phyloP scores from a whole-genome alignment of 2,329 filamentous ascomycete species.

The Byssothecium circinans region DNA sequence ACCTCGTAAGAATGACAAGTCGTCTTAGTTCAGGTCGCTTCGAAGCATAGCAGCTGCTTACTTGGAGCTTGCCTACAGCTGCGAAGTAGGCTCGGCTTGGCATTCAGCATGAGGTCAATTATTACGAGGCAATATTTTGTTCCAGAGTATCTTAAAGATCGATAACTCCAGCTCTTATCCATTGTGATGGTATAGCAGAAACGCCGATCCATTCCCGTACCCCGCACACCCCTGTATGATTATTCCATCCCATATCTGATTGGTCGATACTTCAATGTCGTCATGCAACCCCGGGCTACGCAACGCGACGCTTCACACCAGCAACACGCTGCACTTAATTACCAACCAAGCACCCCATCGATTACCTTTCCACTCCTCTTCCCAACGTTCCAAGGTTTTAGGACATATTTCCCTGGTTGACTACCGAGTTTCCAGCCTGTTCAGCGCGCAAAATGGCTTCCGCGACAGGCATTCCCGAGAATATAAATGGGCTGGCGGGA shows the following conservation, averaged over 20 bases:
- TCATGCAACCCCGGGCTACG: slow-evolving; percentile 1
- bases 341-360: background rate
- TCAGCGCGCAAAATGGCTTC: slow-evolving; percentile 60
- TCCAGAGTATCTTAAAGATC: too few species aligned
- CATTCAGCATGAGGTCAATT: too few species aligned
- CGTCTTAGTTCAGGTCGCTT: too few species aligned
- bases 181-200: too few species aligned
- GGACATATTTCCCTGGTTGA: too few species aligned
- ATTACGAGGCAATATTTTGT: too few species aligned
- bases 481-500: slow-evolving; percentile 38
- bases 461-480: slow-evolving; percentile 66
- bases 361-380: background rate
- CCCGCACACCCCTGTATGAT: background rate
- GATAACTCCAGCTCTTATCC: too few species aligned
- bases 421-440: background rate
- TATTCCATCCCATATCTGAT: slow-evolving; percentile 2
- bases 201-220: too few species aligned
- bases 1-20: too few species aligned
- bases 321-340: background rate
- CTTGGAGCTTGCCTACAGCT: too few species aligned
- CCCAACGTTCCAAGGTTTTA: background rate
- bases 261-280: slow-evolving; percentile 1
- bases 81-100: too few species aligned
- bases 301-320: slow-evolving; percentile 1
- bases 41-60: too few species aligned